phyloP scores from a whole-genome alignment of 257 asterid species.

The Paraleonurus japonicus region DNA sequence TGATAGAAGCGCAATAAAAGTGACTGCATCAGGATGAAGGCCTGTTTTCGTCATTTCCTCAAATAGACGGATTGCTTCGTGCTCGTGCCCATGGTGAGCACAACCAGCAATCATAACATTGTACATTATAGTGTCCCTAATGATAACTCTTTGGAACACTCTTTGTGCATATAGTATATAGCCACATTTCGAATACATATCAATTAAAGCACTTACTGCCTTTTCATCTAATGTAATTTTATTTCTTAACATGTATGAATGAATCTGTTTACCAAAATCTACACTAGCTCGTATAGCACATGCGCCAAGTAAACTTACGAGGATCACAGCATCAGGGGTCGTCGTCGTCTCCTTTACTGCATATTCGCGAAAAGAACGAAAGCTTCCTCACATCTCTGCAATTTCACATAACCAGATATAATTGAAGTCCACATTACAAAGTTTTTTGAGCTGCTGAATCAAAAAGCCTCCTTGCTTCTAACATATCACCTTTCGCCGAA shows the following conservation, averaged over 20 bases:
- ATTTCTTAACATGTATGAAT: constrained; percentile 52
- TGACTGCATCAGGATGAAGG: constrained; percentile 65
- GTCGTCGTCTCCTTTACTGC: constrained; percentile 23
- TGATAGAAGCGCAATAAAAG: constrained; percentile 74
- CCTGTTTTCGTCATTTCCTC: constrained; percentile 53
- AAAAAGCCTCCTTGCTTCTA: constrained; percentile 61
- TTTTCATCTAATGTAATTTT: constrained; percentile 53
- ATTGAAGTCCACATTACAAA: constrained; percentile 72
- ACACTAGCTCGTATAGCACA: constrained; percentile 57
- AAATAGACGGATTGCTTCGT: constrained; percentile 55
- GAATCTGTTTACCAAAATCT: constrained; percentile 78
- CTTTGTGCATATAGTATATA: constrained; percentile 48
- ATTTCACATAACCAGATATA: constrained; percentile 71
- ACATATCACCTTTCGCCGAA: constrained; percentile 58
- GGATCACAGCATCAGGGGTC: constrained; percentile 53
- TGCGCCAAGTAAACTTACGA: constrained; percentile 62
- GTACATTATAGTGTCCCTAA: constrained; percentile 56
- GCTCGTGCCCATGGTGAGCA: constrained; percentile 79
- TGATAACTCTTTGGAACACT: constrained; percentile 38
- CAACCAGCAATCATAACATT: constrained; percentile 81
- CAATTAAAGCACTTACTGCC: constrained; percentile 56
- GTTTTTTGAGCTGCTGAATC: constrained; percentile 57
- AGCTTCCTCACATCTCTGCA: constrained; percentile 54
- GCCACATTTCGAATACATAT: constrained; percentile 91
- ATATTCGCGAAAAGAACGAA: constrained; percentile 63